These are phyloP conservation scores for Lachancea sp. DNA, from an alignment of 805 yeast species.

Conservation along the genomic window DNA sequence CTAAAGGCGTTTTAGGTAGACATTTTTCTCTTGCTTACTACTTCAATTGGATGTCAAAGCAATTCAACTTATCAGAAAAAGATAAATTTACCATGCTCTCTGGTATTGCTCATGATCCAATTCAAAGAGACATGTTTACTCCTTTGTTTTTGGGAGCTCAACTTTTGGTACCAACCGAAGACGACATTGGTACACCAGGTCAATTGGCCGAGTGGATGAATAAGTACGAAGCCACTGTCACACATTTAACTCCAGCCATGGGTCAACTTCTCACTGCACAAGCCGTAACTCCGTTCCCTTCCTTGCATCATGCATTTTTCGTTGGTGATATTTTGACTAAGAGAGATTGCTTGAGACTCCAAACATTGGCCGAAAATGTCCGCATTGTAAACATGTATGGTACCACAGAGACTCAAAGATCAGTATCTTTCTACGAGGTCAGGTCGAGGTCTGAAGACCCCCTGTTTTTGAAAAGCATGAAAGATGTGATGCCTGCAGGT, in stretches of 20 bases:
- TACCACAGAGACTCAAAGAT: slow-evolving; percentile 97
- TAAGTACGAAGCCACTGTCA: slow-evolving; percentile 82
- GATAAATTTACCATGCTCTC: slow-evolving; percentile 96
- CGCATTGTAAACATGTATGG: slow-evolving; percentile 97
- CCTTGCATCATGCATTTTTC: slow-evolving; percentile 91
- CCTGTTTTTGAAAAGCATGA: slow-evolving; percentile 69
- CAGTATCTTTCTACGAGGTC: slow-evolving; percentile 91
- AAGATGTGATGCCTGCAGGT: slow-evolving; percentile 98
- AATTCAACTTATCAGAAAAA: slow-evolving; percentile 65
- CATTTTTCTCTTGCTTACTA: slow-evolving; percentile 95
- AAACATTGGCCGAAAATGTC: slow-evolving; percentile 84
- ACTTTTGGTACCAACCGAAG: slow-evolving; percentile 87
- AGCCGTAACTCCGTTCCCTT: slow-evolving; percentile 80
- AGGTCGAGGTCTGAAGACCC: slow-evolving; percentile 65
- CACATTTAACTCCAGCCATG: slow-evolving; percentile 99
- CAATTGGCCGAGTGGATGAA: slow-evolving; percentile 97
- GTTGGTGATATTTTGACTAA: slow-evolving; percentile 97
- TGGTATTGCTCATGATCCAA: slow-evolving; percentile 99
- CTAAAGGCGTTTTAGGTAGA: slow-evolving; percentile 97
- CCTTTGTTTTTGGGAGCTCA: slow-evolving; percentile 95
- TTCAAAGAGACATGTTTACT: slow-evolving; percentile 98
- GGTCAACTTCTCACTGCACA: slow-evolving; percentile 96
- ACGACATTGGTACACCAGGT: slow-evolving; percentile 98
- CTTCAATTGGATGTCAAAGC: slow-evolving; percentile 96
- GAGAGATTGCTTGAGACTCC: slow-evolving; percentile 91